Base-by-base conservation (phyloP, 208 protist species). In the Wallacemonas rigidus region DNA sequence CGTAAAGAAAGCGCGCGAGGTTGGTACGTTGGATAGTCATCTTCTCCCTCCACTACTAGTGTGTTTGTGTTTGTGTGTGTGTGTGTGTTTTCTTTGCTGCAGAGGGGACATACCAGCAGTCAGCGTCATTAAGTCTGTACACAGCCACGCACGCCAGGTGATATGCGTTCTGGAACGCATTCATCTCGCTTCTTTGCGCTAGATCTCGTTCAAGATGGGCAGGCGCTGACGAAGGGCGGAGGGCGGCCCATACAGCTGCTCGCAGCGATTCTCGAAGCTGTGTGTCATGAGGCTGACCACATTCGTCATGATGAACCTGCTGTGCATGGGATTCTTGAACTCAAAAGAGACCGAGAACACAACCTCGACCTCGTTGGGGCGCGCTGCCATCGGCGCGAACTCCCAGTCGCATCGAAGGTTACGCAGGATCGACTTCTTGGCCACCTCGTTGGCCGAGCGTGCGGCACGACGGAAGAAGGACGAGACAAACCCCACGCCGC, bases 181-280 rank as follows among this genome's bases (percentile, higher is more conserved):
- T 26, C 26, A 26, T 26, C 26, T 26, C 26, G 26, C 26, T 26
- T 26, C 26, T 26, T 26, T 65, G 12, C 54, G 17, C 17, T 58
- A 58, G 6, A 14, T 35, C 56, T 62, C 56, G 1, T 26, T 50
- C 57, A 71, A 41, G 7, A 74, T 69, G 2, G 80, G 75, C 8
- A 90, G 69, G 44, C 79, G 61, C 68, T 77, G 75, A 67, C 77
- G 76, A 38, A 62, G 45, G 7, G 73, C 68, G 17, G 85, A 92
- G 12, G 89, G 86, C 43, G 89, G 89, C 1, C 89, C 89, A 64
- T 90, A 89, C n/a, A 92, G 54, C 8, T 38, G 70, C 70, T 94
- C 89, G 53, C 86, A 92, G 43, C 79, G 86, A 15, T 82, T 79
- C 80, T 94, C 89, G 58, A 94, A 94, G 68, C 89, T 90, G 50